Evolutionary conservation across 257 asterid species (phyloP).

Genomic region (Eucommia ulmoides): DNA sequence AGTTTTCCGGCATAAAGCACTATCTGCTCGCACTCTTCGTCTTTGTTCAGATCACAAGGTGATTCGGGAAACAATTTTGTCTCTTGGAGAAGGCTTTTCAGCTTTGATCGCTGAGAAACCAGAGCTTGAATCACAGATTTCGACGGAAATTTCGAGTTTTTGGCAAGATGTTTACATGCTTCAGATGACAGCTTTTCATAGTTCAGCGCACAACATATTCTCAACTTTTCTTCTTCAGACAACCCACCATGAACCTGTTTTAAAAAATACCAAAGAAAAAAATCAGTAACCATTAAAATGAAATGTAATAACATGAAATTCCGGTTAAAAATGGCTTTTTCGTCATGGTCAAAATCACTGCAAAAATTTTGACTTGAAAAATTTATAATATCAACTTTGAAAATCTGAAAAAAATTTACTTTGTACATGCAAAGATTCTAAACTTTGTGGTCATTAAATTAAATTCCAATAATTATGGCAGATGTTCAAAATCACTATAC

Average conservation of each 20-base stretch:
- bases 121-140: slow-evolving; percentile 50
- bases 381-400: no score
- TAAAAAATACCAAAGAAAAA: not conserved
- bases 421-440: no score
- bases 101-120: slow-evolving; percentile 44
- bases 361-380: no score
- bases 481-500: not conserved
- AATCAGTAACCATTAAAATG: no score
- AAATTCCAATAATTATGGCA: no score
- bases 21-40: slow-evolving; percentile 39
- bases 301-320: no score
- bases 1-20: slow-evolving; percentile 62
- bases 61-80: slow-evolving; percentile 7
- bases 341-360: no score
- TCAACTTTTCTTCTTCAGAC: slow-evolving; percentile 52
- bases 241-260: slow-evolving; percentile 59
- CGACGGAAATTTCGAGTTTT: slow-evolving; percentile 53
- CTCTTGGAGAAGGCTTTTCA: slow-evolving; percentile 55
- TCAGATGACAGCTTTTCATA: slow-evolving; percentile 63
- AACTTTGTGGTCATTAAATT: no score
- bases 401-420: no score
- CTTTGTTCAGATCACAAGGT: slow-evolving; percentile 13
- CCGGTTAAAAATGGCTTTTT: no score
- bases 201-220: slow-evolving; percentile 39
- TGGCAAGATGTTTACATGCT: slow-evolving; percentile 42